These are phyloP conservation scores for Xylariaceae sp. DNA, from an alignment of 2,329 filamentous ascomycete genomes.

Conservation along the genomic window DNA sequence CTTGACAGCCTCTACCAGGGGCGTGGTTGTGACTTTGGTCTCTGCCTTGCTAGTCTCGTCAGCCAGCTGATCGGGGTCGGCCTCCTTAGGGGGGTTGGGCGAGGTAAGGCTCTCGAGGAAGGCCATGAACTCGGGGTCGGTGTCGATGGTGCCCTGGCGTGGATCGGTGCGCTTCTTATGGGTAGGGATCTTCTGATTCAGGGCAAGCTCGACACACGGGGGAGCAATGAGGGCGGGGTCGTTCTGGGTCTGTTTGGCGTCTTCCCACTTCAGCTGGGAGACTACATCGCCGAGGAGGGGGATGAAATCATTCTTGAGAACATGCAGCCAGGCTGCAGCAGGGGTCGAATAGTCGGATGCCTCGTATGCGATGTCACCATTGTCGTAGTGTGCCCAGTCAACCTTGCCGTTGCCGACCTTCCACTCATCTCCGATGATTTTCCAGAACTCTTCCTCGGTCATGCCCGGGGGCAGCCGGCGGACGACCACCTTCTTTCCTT, in stretches of 20 bases:
- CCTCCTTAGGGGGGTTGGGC: slow-evolving; percentile 45
- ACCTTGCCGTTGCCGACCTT: slow-evolving; percentile 73
- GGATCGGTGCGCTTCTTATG: slow-evolving; percentile 73
- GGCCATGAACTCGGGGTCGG: slow-evolving; percentile 91
- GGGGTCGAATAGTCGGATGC: slow-evolving; percentile 82
- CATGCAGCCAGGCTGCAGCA: slow-evolving; percentile 75
- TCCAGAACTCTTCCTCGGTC: slow-evolving; percentile 72
- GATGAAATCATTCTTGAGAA: slow-evolving; percentile 68
- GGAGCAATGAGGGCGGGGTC: slow-evolving; percentile 72
- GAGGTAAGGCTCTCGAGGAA: slow-evolving; percentile 88
- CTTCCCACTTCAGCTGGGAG: slow-evolving; percentile 67
- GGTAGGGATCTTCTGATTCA: slow-evolving; percentile 77
- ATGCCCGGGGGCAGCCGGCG: slow-evolving; percentile 82
- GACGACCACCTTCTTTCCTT: slow-evolving; percentile 78
- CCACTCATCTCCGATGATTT: slow-evolving; percentile 75
- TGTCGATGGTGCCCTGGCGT: slow-evolving; percentile 91
- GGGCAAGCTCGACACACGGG: slow-evolving; percentile 75
- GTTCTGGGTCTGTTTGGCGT: slow-evolving; percentile 72
- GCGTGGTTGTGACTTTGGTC: slow-evolving; percentile 71
- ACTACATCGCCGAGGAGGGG: slow-evolving; percentile 66
- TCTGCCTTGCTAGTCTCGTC: slow-evolving; percentile 49
- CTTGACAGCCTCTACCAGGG: slow-evolving; percentile 81
- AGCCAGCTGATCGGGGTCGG: slow-evolving; percentile 42
- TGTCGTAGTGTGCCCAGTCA: slow-evolving; percentile 70
- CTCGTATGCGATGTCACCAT: slow-evolving; percentile 78